Base-by-base conservation (phyloP, 2,329 filamentous ascomycete species). In the Phaeoacremonium minimum region DNA sequence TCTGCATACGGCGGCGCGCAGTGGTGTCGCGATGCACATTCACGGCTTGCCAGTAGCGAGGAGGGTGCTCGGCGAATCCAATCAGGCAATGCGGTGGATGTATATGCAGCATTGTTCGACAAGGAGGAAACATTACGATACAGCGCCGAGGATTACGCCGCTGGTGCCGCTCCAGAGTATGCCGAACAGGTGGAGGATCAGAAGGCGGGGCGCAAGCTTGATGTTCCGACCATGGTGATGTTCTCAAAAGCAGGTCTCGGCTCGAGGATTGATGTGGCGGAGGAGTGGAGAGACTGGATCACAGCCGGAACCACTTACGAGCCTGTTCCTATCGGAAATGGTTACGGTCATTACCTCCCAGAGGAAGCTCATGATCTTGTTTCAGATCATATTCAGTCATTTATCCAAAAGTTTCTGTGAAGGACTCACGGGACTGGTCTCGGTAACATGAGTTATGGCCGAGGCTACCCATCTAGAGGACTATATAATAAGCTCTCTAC, bases 71-170 rank as follows among this genome's bases (percentile, higher is more conserved):
- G 15, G n/a, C 44, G 36, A 7, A 38, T 49, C 6, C 42, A 47
- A 31, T 50, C 49, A 15, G 57, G 65, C 33, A 55, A 58, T 18
- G 67, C 67, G 2, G 43, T 66, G 19, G 62, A 64, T 5, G 55
- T 69, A 8, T 72, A 74, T 40, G 53, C 51, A 13, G 45, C 49
- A n/a, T 51, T 62, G 17, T 73, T 73, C 43, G 57, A 56, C 15
- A 55, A 56, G 14, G 50, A 58, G 6, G 63, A 63, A 26, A 62
- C 66, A 6, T 53, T 73, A 4, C 49, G 57, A 15, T 63, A 65
- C 1, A 58, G 51, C 18, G 70, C 66, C 44, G 64, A 65, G 35
- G 70, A 75, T 47, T 75, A 74, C 41, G 52, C 61, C 13, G 61
- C 64, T 5, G 67, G 60, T 2, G 63, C 66, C 2, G 46, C 45